Base-by-base conservation (phyloP, 1,139 yeast genomes). In the Kodamaea arcana region DNA sequence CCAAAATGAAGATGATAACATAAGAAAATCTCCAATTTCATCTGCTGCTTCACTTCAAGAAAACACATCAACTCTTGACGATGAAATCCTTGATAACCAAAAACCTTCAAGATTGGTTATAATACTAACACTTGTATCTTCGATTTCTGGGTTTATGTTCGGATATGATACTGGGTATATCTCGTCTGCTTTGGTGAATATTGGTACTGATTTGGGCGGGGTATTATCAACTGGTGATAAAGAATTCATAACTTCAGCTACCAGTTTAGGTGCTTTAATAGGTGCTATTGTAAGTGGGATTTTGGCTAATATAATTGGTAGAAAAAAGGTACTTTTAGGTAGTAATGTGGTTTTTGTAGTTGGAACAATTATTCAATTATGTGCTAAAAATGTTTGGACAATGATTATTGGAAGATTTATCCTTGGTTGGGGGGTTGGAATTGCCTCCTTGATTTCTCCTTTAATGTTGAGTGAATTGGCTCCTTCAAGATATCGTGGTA, bases 91-190 rank as follows among this genome's bases (percentile, higher is more conserved):
- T 13, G 68, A 18, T 18, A 18, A 18, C 9, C 22, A 71, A 14
- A 70, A 62, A 39, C 83, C 87, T 9, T 72, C 90, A 12, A 63
- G 69, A 9, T 61, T 85, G 52, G 84, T 88, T 36, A 64, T 88
- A 20, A 61, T 78, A 24, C 62, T 90, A 37, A 85, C 95, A 0
- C 66, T 83, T 36, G 79, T 86, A 12, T 82, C 96, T 0, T 87
- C 96, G 8, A 81, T 90, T 42, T 87, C 96, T 2, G 97, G 97
- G 4, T 88, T 88, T 59, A 80, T 90, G 87, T 90, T 88, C 61
- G 97, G 97, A 44, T 90, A 90, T 54, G 97, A 90, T 58, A 90
- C 97, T 0, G 97, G 97, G 42, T 90, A 90, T 60, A 87, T 90
- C 30, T 88, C 97, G 1, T 81, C 94, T 12, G 97, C 97, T 0